Evolutionary conservation across 108 stramenopile species (phyloP), one percentile per base, ranked within the genome.

Genomic region (Asterionellopsis glacialis): DNA sequence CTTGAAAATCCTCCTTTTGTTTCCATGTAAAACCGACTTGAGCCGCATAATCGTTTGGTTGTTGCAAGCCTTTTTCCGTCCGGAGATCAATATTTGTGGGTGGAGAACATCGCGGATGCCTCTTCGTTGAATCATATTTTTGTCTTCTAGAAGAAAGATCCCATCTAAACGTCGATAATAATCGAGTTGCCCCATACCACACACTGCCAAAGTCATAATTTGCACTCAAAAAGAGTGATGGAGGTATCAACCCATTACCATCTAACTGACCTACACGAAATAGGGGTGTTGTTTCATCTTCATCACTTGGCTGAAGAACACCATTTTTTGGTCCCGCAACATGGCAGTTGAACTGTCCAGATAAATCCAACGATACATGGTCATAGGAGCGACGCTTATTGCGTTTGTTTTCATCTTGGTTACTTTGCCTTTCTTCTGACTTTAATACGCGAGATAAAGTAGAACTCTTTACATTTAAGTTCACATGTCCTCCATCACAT

Each of bases 111-210:
- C 2, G 6, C 16, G 9, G 21, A 48, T 19, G 2, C 4, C 2
- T 19, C 9, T 21, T 48, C 16, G 2, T 48, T 19, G 9, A 2
- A 21, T 9, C 47, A 48, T 48, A 4, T 19, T 5, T 48, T 16
- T 48, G 16, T 9, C 4, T 48, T 16, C 47, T 16, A 7, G 19
- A 21, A 48, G 47, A 16, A 1, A 21, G 33, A 7, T 33, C 21
- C 47, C 47, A 48, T 48, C 21, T 16, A 16, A 48, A 48, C 47
- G 16, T 48, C 21, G 19, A 4, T 5, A 48, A 5, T 21, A 48
- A 19, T 19, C 47, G 47, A 21, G 47, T 48, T 19, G 47, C 47
- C 5, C 47, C 47, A 48, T 48, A 48, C 47, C 47, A 48, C 16
- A 21, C 47, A 16, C 21, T 48, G 5, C 4, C 21, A 48, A 48